Percentiles rank a stretch among this genome's conserved stretches.
phyloP scores from a whole-genome alignment of 2,329 filamentous ascomycete genomes.

The Septoria petroselini region DNA sequence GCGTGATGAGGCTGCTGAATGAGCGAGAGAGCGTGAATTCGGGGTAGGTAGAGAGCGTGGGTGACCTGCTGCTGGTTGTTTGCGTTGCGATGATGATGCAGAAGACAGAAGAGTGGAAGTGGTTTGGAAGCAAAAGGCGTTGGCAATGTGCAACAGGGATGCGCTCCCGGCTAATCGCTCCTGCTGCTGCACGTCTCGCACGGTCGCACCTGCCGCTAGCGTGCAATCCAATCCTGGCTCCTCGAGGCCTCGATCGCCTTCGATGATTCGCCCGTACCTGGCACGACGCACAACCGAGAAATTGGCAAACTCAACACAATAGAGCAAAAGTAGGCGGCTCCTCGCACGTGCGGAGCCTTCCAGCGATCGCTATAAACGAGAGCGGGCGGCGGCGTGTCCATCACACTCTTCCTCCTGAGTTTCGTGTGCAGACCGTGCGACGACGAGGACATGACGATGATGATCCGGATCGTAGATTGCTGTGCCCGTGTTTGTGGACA shows the following conservation, averaged over 20 bases:
- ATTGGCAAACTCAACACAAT: conserved; percentile 4
- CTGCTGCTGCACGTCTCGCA: too few relatives aligned
- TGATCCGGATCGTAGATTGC: too few relatives aligned
- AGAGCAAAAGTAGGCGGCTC: not conserved
- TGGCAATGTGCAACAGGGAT: conserved; percentile 2
- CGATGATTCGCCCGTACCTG: too few relatives aligned
- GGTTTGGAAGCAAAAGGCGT: not conserved
- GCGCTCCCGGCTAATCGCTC: too few relatives aligned
- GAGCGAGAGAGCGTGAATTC: not conserved
- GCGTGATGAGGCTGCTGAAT: too few relatives aligned
- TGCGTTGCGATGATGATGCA: too few relatives aligned
- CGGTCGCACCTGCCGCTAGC: conserved; percentile 1
- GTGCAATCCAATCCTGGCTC: too few relatives aligned
- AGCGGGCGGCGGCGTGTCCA: not conserved
- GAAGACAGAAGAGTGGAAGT: not conserved
- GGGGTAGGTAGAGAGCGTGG: conserved; percentile 8
- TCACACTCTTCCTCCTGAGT: conserved; percentile 1
- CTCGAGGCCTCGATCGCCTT: too few relatives aligned
- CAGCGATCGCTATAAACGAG: conserved; percentile 7
- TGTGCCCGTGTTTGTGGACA: too few relatives aligned
- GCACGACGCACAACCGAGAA: not conserved
- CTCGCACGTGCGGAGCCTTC: not conserved
- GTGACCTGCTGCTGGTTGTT: not conserved
- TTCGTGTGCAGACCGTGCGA: too few relatives aligned
- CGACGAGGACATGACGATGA: too few relatives aligned